Conservation (phyloP, 164 flowering plant species). For the Macadamia tetraphylla region DNA sequence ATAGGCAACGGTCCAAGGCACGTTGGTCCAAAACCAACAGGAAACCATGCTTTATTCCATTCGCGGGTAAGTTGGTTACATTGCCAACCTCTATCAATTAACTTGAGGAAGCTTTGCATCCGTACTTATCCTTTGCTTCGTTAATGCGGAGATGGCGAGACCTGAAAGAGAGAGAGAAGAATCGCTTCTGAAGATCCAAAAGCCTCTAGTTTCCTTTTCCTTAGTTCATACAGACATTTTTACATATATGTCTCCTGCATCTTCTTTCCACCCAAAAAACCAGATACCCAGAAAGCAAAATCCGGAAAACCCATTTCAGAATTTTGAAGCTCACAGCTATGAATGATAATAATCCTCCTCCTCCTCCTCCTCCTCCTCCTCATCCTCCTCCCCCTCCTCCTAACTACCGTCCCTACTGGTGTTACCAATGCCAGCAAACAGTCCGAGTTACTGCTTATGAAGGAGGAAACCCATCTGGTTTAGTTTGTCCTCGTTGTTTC, state of each 20-base stretch:
- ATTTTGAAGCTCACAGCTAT: constrained; percentile 9
- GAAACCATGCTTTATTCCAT: too few relatives aligned
- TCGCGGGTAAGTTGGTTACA: too few relatives aligned
- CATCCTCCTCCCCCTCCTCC: constrained; percentile 13
- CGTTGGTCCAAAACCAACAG: too few relatives aligned
- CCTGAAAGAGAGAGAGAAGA: constrained; percentile 2
- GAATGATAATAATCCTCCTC: constrained; percentile 19
- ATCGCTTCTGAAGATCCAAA: constrained; percentile 25
- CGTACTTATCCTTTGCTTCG: constrained; percentile 28
- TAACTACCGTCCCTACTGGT: constrained; percentile 57
- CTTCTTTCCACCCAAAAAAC: background rate
- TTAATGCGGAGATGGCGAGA: background rate
- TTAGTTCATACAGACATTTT: background rate
- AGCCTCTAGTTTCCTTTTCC: constrained; percentile 22
- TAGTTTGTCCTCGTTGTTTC: constrained; percentile 68
- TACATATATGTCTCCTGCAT: background rate
- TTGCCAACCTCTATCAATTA: too few relatives aligned
- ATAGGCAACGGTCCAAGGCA: too few relatives aligned
- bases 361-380: too few relatives aligned
- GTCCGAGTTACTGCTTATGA: constrained; percentile 34
- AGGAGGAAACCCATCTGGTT: constrained; percentile 28
- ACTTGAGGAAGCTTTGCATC: background rate
- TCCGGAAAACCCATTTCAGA: background rate
- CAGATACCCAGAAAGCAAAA: background rate
- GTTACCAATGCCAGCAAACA: constrained; percentile 58